Evolutionary conservation across 2,329 filamentous ascomycete species (phyloP), one percentile per base, ranked within the genome.

Genomic region (Grosmannia huntii): DNA sequence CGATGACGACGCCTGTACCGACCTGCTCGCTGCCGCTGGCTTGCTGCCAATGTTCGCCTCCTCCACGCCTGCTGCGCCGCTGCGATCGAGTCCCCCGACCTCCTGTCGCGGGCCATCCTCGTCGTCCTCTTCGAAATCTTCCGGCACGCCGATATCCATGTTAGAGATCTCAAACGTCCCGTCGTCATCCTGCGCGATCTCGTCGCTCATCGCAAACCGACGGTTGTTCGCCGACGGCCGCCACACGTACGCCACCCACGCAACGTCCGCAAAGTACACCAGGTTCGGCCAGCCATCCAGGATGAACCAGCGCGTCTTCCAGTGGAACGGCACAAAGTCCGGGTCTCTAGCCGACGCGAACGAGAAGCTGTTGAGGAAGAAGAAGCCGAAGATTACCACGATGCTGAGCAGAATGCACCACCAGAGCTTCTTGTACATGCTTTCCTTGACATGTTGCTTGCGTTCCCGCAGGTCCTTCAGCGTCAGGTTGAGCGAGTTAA

Each of bases 361-460:
- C 0, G 89, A 90, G 72, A 96, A 90, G 65, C 89, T 95, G 77
- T 96, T 97, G 76, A 97, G 85, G 77, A 99, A 97, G 78, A 99
- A 96, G 76, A 99, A 99, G 59, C 80, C 90, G 66, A 99, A 99
- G 65, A 97, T 96, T 65, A 97, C 89, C 54, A 97, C 75, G 68
- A 99, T 95, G 69, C 88, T 95, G 62, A 83, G 78, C 52, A 99
- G 78, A 60, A 99, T 96, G 70, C 90, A 92, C 91, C 91, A 99
- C 91, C 95, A 99, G 16, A 99, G 83, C 71, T 95, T 95, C 74
- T 88, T 91, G 74, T 97, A 99, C 95, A 99, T 99, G 72, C 82
- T 73, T 53, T 91, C 90, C 70, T 99, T 99, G 66, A 87, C 86
- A 66, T 88, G 86, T 73, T 99, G 94, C 73, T 96, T 96, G 64